Conservation (phyloP, 176 grass and related monocot genomes). For the Musa acuminata region DNA sequence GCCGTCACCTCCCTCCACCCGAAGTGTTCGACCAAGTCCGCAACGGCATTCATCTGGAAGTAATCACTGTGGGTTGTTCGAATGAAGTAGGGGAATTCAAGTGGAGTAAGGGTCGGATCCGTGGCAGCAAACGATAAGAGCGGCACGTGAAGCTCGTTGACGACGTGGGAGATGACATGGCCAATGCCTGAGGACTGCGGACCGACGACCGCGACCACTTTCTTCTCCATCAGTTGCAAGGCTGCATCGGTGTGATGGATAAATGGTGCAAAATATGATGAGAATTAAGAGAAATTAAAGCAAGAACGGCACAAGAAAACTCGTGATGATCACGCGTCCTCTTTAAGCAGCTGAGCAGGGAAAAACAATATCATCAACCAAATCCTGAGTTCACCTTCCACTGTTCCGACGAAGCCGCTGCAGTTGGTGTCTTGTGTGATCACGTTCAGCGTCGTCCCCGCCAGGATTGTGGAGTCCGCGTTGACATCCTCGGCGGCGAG, state of each 20-base stretch:
- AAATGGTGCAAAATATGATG: neutral
- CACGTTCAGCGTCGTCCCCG: slow-evolving; percentile 39
- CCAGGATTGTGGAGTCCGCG: slow-evolving; percentile 34
- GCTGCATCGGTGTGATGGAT: slow-evolving; percentile 20
- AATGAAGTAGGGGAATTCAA: slow-evolving; percentile 67
- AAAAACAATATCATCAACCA: neutral
- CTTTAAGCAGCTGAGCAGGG: neutral
- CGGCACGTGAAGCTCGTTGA: slow-evolving; percentile 60
- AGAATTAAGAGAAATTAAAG: neutral
- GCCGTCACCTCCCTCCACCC: slow-evolving; percentile 56
- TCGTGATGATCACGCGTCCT: too few relatives aligned
- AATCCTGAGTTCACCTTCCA: slow-evolving; percentile 28
- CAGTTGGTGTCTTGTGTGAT: slow-evolving; percentile 66
- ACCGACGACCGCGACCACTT: slow-evolving; percentile 45
- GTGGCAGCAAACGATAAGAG: slow-evolving; percentile 57
- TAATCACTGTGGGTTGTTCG: slow-evolving; percentile 46
- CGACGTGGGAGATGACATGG: slow-evolving; percentile 67
- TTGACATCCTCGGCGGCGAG: slow-evolving; percentile 57
- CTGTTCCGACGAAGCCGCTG: slow-evolving; percentile 60
- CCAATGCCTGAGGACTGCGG: slow-evolving; percentile 59
- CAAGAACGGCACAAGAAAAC: too few relatives aligned
- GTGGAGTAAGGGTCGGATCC: slow-evolving; percentile 56
- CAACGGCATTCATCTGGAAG: slow-evolving; percentile 66
- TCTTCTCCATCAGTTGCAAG: slow-evolving; percentile 58
- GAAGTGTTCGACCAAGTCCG: slow-evolving; percentile 38